phyloP scores from a whole-genome alignment of 306 rosid genomes.

The Sesbania bispinosa region DNA sequence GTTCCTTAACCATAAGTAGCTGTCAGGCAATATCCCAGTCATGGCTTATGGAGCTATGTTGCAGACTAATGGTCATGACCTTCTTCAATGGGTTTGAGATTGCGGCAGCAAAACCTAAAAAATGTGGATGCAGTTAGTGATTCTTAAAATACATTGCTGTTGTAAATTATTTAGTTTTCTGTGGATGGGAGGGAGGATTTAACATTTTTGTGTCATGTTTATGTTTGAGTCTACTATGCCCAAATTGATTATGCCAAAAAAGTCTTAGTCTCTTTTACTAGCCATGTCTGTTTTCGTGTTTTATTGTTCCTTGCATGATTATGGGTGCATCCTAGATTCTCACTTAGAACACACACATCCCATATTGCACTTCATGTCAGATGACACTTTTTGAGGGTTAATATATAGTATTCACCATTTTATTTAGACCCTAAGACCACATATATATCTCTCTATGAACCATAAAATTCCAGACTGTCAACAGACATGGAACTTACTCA shows the following conservation, averaged over 20 bases:
- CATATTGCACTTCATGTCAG: neutral
- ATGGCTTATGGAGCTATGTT: slow-evolving; percentile 50
- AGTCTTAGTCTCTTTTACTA: neutral
- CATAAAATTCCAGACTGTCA: neutral
- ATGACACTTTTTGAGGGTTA: neutral
- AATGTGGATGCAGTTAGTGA: slow-evolving; percentile 31
- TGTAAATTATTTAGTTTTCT: neutral
- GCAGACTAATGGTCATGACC: slow-evolving; percentile 40
- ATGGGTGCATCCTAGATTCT: neutral
- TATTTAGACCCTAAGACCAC: neutral
- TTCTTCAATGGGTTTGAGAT: slow-evolving; percentile 49
- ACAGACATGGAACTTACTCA: neutral
- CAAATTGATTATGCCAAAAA: neutral
- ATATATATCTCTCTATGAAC: slow-evolving; percentile 15
- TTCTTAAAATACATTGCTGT: slow-evolving; percentile 18
- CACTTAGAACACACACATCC: neutral
- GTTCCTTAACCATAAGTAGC: slow-evolving; percentile 56
- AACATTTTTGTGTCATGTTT: slow-evolving; percentile 1
- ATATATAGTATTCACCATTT: neutral
- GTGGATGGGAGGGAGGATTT: slow-evolving; percentile 7
- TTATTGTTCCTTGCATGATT: neutral
- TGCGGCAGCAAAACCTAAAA: slow-evolving; percentile 33
- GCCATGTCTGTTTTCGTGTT: neutral
- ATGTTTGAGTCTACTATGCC: neutral
- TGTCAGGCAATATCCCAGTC: slow-evolving; percentile 33